These are phyloP conservation scores for Maudiozyma barnettii DNA, from an alignment of 805 yeast genomes.

Conservation along the genomic window DNA sequence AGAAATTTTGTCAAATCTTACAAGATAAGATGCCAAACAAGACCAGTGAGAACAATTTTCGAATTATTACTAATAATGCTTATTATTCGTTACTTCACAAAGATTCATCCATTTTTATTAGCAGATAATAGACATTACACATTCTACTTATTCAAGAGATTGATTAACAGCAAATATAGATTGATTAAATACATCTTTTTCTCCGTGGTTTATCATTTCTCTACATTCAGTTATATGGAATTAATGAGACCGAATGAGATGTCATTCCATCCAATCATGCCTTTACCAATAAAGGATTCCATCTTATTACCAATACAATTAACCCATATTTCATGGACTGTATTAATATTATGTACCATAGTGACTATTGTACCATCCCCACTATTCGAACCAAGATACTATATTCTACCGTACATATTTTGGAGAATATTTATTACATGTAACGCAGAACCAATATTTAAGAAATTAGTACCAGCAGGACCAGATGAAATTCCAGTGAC, in stretches of 20 bases:
- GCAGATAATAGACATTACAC: conserved; percentile 94
- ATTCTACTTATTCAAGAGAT: conserved; percentile 68
- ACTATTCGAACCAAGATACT: conserved; percentile 87
- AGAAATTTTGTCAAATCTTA: conserved; percentile 34
- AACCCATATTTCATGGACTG: conserved; percentile 39
- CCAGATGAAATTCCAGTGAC: conserved; percentile 12
- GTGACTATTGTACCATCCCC: conserved; percentile 81
- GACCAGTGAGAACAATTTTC: conserved; percentile 23
- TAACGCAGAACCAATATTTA: conserved; percentile 30
- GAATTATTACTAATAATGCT: conserved; percentile 33
- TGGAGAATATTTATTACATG: conserved; percentile 53
- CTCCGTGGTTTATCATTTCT: conserved; percentile 65
- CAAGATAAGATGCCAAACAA: conserved; percentile 19
- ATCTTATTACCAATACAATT: conserved; percentile 33
- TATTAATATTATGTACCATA: conserved; percentile 42
- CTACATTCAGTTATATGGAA: conserved; percentile 31
- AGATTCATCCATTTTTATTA: conserved; percentile 79
- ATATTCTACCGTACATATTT: conserved; percentile 66
- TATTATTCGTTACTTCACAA: conserved; percentile 50
- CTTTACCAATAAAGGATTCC: conserved; percentile 30
- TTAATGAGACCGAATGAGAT: conserved; percentile 30
- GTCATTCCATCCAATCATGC: conserved; percentile 29
- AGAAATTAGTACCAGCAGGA: conserved; percentile 16
- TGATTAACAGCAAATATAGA: conserved; percentile 39
- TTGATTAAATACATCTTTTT: conserved; percentile 40